phyloP scores from a whole-genome alignment of 1,284 basidiomycete genomes.

The Trichosporon sp. region DNA sequence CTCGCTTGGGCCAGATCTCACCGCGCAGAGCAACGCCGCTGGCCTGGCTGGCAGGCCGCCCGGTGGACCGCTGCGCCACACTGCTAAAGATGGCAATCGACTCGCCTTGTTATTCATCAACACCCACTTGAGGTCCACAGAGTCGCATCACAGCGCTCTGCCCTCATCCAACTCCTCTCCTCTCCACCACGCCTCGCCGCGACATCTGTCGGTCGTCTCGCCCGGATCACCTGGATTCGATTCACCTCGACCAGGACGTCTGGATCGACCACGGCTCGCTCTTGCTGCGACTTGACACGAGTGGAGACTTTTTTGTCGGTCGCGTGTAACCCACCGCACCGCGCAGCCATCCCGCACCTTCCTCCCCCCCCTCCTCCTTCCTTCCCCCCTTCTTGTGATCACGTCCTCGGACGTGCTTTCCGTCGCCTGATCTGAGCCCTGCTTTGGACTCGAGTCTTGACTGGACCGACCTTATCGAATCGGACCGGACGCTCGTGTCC shows the following conservation, averaged over 20 bases:
- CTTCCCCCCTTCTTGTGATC: background rate
- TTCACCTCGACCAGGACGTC: background rate
- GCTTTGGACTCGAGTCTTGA: background rate
- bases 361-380: background rate
- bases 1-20: too few species aligned
- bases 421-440: background rate
- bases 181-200: slow-evolving; percentile 3
- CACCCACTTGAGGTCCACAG: slow-evolving; percentile 4
- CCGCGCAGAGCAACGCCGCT: too few species aligned
- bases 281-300: slow-evolving; percentile 3
- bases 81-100: slow-evolving; percentile 1
- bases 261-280: background rate
- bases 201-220: background rate
- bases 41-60: too few species aligned
- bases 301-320: background rate
- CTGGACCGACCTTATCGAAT: background rate
- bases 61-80: background rate
- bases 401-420: background rate
- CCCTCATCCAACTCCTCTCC: background rate
- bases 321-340: slow-evolving; percentile 1
- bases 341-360: background rate
- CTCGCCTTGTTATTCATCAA: background rate
- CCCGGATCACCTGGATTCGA: background rate
- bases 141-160: slow-evolving; percentile 1
- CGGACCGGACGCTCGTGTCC: slow-evolving; percentile 1